Evolutionary conservation across 2,329 filamentous ascomycete genomes (phyloP).

Genomic region (Cercospora brassicicola): DNA sequence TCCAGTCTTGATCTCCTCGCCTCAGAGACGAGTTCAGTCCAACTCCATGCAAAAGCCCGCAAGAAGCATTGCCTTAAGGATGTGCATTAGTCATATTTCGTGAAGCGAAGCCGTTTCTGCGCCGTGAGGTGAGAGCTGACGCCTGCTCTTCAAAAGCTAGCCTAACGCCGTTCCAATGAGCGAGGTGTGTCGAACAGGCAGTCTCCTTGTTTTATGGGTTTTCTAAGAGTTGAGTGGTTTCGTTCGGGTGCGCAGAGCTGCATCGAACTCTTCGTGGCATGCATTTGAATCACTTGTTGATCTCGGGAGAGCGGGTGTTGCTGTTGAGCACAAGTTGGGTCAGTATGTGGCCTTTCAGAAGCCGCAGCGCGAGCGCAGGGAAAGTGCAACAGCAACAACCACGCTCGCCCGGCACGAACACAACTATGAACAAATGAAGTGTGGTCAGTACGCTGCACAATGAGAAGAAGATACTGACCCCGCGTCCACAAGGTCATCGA

Average conservation of each 20-base stretch:
- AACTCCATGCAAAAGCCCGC: slow-evolving; percentile 1
- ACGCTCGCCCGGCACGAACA: slow-evolving; percentile 1
- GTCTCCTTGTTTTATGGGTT: slow-evolving; percentile 18
- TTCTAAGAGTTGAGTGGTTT: slow-evolving; percentile 28
- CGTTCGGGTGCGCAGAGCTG: slow-evolving; percentile 31
- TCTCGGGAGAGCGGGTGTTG: slow-evolving; percentile 31
- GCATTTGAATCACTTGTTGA: slow-evolving; percentile 28
- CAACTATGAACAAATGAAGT: slow-evolving; percentile 1
- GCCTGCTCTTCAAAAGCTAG: slow-evolving; percentile 16
- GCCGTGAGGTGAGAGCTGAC: slow-evolving; percentile 29
- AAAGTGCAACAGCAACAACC: slow-evolving; percentile 10
- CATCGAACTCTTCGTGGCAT: slow-evolving; percentile 22
- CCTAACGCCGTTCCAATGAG: slow-evolving; percentile 24
- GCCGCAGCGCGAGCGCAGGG: neutral
- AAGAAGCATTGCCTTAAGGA: slow-evolving; percentile 13
- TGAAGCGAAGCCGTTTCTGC: slow-evolving; percentile 22
- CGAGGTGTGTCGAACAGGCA: slow-evolving; percentile 28
- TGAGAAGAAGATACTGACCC: slow-evolving; percentile 58
- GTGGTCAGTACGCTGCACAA: slow-evolving; percentile 17
- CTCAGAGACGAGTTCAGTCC: slow-evolving; percentile 12
- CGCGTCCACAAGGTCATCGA: slow-evolving; percentile 91
- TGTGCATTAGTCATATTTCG: slow-evolving; percentile 17
- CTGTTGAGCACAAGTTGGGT: slow-evolving; percentile 8
- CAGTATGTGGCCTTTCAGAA: slow-evolving; percentile 1
- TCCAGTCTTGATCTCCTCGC: slow-evolving; percentile 16